Conservation (phyloP, 768 basidiomycete genomes). For the Pleurotus citrinopileatus region DNA sequence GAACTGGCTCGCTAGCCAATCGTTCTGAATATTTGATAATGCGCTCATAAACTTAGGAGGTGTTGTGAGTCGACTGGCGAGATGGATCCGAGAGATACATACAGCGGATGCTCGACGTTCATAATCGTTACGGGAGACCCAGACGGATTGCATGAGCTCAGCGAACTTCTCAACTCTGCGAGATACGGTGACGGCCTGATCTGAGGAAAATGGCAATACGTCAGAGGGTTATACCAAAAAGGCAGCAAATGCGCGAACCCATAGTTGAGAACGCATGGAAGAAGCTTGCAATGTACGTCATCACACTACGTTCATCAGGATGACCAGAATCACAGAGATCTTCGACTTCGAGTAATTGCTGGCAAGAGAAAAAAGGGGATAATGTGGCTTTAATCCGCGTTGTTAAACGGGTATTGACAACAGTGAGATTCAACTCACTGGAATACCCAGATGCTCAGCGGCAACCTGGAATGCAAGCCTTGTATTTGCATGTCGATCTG, state of each 20-base stretch:
- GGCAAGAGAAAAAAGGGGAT: constrained; percentile 9
- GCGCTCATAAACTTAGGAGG: constrained; percentile 57
- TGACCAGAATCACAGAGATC: constrained; percentile 86
- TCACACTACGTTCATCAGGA: constrained; percentile 95
- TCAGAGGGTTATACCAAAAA: neutral
- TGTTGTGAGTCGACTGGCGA: neutral
- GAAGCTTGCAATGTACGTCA: constrained; percentile 97
- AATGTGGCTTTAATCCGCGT: neutral
- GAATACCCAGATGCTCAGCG: constrained; percentile 85
- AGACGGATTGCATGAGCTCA: constrained; percentile 90
- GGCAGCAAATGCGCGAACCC: constrained; percentile 49
- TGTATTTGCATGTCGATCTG: constrained; percentile 80
- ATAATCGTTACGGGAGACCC: constrained; percentile 88
- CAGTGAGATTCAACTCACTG: constrained; percentile 48
- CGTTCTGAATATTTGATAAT: constrained; percentile 60
- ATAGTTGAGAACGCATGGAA: constrained; percentile 98
- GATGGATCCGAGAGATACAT: neutral
- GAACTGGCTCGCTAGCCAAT: constrained; percentile 68
- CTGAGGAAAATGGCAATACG: constrained; percentile 35
- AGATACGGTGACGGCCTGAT: constrained; percentile 93
- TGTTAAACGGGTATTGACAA: constrained; percentile 5
- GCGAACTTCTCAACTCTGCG: constrained; percentile 95
- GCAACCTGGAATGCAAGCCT: constrained; percentile 85
- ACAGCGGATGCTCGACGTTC: constrained; percentile 69
- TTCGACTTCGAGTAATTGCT: constrained; percentile 96